A percentile compares a stretch with the other conserved stretches of the same genome.
Conservation (phyloP, 331 rosid genomes). For the Rhamnella rubrinervis region DNA sequence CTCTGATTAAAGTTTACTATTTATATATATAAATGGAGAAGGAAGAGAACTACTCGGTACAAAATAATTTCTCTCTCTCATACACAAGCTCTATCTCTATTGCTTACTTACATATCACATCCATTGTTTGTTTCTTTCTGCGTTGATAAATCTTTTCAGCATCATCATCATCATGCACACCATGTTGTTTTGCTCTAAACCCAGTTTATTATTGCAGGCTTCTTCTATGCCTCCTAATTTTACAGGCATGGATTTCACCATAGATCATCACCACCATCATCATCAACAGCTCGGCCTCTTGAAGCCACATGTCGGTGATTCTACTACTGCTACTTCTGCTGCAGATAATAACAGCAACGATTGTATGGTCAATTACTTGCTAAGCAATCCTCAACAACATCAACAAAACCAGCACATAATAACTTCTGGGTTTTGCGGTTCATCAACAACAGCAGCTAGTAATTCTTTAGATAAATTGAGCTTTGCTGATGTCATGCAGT, state of each 20-base stretch:
- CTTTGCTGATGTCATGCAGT: slow-evolving; percentile 95
- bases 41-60: slow-evolving; percentile 78
- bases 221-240: slow-evolving; percentile 51
- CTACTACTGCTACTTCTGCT: slow-evolving; percentile 28
- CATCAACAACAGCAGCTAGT: background rate
- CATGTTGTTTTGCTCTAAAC: slow-evolving; percentile 51
- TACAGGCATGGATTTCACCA: slow-evolving; percentile 45
- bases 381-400: slow-evolving; percentile 37
- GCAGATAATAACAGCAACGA: slow-evolving; percentile 25
- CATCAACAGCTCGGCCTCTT: slow-evolving; percentile 35
- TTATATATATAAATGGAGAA: slow-evolving; percentile 62
- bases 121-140: slow-evolving; percentile 11
- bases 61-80: slow-evolving; percentile 11
- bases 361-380: slow-evolving; percentile 60
- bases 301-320: slow-evolving; percentile 45
- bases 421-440: slow-evolving; percentile 21
- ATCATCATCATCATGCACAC: background rate
- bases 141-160: slow-evolving; percentile 30
- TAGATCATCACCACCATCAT: slow-evolving; percentile 28
- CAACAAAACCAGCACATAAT: slow-evolving; percentile 29
- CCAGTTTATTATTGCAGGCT: slow-evolving; percentile 38
- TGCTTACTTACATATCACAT: background rate
- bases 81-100: no score
- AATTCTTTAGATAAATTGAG: slow-evolving; percentile 59
- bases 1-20: slow-evolving; percentile 34